phyloP scores from a whole-genome alignment of 805 yeast species.

The Cyberlindnera galapagoensis region DNA sequence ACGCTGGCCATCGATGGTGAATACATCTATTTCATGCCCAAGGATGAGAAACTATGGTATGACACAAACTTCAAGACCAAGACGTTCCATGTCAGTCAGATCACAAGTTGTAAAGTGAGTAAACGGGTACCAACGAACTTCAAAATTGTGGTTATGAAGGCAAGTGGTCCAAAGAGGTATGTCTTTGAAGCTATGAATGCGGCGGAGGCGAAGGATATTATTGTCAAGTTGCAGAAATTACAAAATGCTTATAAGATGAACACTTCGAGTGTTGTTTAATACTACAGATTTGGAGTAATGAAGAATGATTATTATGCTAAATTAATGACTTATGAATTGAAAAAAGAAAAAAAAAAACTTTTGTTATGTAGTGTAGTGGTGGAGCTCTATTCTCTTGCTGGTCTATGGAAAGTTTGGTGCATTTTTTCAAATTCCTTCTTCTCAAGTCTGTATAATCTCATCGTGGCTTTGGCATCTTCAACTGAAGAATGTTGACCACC shows the following conservation, averaged over 20 bases:
- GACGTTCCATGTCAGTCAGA: constrained; percentile 78
- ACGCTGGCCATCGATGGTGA: constrained; percentile 91
- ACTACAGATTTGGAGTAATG: neutral
- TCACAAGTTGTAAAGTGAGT: constrained; percentile 69
- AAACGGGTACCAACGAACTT: constrained; percentile 70
- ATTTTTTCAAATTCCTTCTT: constrained; percentile 54
- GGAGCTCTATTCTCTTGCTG: too few relatives aligned
- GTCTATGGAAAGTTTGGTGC: constrained; percentile 13
- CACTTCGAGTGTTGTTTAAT: constrained; percentile 14
- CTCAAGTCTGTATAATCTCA: constrained; percentile 64
- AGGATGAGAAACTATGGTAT: constrained; percentile 69
- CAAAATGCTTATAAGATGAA: constrained; percentile 46
- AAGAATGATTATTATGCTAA: neutral
- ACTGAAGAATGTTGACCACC: constrained; percentile 76
- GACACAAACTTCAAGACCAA: constrained; percentile 69
- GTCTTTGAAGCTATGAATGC: constrained; percentile 72
- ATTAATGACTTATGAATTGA: constrained; percentile 1
- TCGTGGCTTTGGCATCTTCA: constrained; percentile 85
- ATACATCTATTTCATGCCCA: constrained; percentile 81
- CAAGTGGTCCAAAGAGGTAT: constrained; percentile 70
- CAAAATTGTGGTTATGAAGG: constrained; percentile 69
- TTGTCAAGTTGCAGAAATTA: constrained; percentile 57
- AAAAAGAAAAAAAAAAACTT: too few relatives aligned
- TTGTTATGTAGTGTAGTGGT: too few relatives aligned
- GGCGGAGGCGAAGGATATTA: constrained; percentile 64